Base-by-base conservation (phyloP, 2,329 filamentous ascomycete genomes). In the Neopestalotiopsis sp. region DNA sequence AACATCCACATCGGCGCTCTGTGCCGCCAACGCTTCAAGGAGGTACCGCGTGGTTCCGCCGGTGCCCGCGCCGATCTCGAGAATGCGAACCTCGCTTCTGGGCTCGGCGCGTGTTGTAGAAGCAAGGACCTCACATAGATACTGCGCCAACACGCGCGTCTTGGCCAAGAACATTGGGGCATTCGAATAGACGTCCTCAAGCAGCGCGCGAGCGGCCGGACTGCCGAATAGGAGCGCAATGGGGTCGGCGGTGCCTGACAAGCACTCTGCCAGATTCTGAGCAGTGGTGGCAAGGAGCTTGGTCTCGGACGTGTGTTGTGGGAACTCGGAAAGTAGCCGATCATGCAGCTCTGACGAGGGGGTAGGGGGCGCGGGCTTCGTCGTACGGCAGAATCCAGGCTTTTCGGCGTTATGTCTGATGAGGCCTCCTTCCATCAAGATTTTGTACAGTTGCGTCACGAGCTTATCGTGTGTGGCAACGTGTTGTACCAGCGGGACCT, bases 61-160 rank as follows among this genome's bases (percentile, higher is more conserved):
- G 0, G 81, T 84, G 10, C 82, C 83, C 2, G 79, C 82, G 0
- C 83, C 83, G 14, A 84, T 71, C 73, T 85, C 82, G 61, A 86
- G 76, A 57, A 85, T 80, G 2, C 76, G 73, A 17, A 83, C 69
- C 3, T 65, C 61, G 4, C 72, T 61, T 5, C 70, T 53, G 24
- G 58, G 40, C 40, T 4, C 24, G 24, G 53, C 30, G 1, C 13
- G 20, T 13, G 42, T 4, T 2, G 24, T 24, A 24, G 24, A 24
- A 24, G 24, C 24, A 24, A 70, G 28, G 2, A 65, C 61, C 2
- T 67, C 38, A 12, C 38, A 49, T 0, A 80, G 65, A 24, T 74
- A 77, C 2, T 73, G 24, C 59, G 0, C 65, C 69, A 13, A 80
- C 72, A 67, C 17, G 30, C 67, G 32, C 53, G 57, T 62, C 30